A percentile compares a stretch with the other conserved stretches of the same genome.
Evolutionary conservation across 139 green algal species (phyloP).

Genomic region (Volvox africanus): DNA sequence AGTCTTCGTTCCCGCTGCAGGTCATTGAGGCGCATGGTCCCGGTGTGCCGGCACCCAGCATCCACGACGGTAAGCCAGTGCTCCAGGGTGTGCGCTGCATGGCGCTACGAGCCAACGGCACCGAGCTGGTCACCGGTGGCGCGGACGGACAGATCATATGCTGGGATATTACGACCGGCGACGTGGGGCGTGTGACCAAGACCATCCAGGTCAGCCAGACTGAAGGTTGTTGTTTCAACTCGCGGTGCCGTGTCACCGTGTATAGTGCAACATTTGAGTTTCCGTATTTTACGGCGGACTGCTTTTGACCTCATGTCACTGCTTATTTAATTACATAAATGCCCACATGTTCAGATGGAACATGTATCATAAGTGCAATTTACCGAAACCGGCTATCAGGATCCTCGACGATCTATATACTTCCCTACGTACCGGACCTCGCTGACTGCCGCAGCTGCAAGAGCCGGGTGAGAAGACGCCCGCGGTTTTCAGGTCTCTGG

Average conservation of each 20-base stretch:
- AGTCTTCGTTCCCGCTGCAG: conserved; percentile 10
- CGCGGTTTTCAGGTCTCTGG: conserved; percentile 68
- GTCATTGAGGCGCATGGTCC: conserved; percentile 64
- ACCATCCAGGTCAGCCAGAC: conserved; percentile 56
- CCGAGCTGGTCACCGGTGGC: conserved; percentile 67
- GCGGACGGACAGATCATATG: conserved; percentile 66
- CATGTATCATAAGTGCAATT: no score
- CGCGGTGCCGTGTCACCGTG: no score
- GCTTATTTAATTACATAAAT: no score
- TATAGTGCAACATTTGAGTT: no score
- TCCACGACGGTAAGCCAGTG: conserved; percentile 57
- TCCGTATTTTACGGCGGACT: no score
- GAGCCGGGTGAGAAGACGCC: conserved; percentile 57
- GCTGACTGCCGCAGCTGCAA: conserved; percentile 52
- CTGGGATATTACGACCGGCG: conserved; percentile 63
- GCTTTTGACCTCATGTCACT: no score
- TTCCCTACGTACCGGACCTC: not conserved
- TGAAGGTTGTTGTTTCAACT: no score
- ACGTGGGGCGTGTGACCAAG: conserved; percentile 60
- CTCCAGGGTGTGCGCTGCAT: conserved; percentile 69
- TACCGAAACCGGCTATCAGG: no score
- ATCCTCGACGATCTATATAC: no score
- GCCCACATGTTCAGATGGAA: no score
- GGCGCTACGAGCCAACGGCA: conserved; percentile 60
- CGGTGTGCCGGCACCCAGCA: conserved; percentile 52